Base-by-base conservation (phyloP, 495 filamentous ascomycete species). In the Saxophila tyrrhenica region DNA sequence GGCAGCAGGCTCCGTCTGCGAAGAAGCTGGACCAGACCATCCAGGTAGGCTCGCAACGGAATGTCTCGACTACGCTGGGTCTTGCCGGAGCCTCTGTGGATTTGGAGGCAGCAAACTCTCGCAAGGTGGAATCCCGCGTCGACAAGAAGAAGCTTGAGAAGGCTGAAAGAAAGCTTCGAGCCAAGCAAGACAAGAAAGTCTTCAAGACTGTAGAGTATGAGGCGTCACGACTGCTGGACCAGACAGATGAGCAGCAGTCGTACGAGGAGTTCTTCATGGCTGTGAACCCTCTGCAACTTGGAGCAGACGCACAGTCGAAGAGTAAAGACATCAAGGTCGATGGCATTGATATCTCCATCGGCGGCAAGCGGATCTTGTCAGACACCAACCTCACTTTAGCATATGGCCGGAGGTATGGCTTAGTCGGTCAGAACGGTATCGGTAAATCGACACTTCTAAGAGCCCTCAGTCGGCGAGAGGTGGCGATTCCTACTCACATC, bases 221-320 rank as follows among this genome's bases (percentile, higher is more conserved):
- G 70, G 86, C 94, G 17, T 99, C 92, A 3, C 81, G 83, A 58
- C 75, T 99, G 56, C 76, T 99, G 60, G 84, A 89, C 68, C 80
- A 87, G 67, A 76, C 86, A 2, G 81, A 86, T 58, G 80, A 86
- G 58, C 73, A 89, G n/a, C 83, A 95, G 77, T 87, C 87, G 2
- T 99, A 99, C 68, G 92, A 99, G 67, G 94, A 99, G 65, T 97
- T 99, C 73, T 99, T 89, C 76, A 97, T 99, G 92, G 81, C 85
- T 39, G 92, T 99, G 73, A 99, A 99, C 67, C 92, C 92, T 39
- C 75, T 99, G 41, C 92, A 95, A 63, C 61, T 97, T 57, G 90
- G 88, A 43, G 71, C 79, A n/a, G 72, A 74, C 51, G 69, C 58
- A 69, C 77, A 51, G 70, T 61, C 81, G 53, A 97, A 97, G 83